Base-by-base conservation (phyloP, 2,329 filamentous ascomycete species). In the Fusarium ambrosium region DNA sequence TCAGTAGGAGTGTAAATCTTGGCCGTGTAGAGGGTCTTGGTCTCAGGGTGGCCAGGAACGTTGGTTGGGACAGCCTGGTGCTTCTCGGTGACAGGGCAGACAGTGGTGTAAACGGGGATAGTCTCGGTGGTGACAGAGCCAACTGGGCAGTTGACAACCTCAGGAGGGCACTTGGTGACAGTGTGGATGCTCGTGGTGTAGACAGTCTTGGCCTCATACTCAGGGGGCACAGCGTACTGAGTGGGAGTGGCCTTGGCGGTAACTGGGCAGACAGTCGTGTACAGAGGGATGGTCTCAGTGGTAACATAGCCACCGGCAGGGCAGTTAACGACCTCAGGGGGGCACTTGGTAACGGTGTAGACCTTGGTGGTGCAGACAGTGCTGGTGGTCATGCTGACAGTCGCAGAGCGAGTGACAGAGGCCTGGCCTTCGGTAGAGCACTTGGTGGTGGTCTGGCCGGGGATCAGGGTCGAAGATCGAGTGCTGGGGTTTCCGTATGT, bases 331-430 rank as follows among this genome's bases (percentile, higher is more conserved):
- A 86, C 80, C 18, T 79, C 78, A 18, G 88, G 83, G 58, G 85
- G 86, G 81, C 89, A 91, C 45, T 86, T 87, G 78, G 87, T 90
- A 81, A 90, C 84, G 74, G 89, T 91, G 72, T 88, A 85, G 72
- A 89, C 78, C 16, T 74, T 74, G 20, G 83, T 86, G 61, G 81
- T 82, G 78, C 81, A 85, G 62, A 86, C 79, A n/a, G 83, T 84
- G 64, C 82, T 85, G 29, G 73, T 78, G 16, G 71, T 74, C 55
- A 76, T 39, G 64, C 72, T 73, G 59, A 68, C 48, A 29, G 70
- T 59, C 27, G 64, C 34, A 6, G 72, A 68, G 24, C n/a, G 71
- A 45, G 37, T 64, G 34, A 39, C 62, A n/a, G 62, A 67, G 55
- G 48, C 63, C n/a, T 55, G 58, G 36, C 34, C 18, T 41, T 51